These are phyloP conservation scores for Brassica rapa DNA, from an alignment of 345 rosid genomes.

Conservation along the genomic window DNA sequence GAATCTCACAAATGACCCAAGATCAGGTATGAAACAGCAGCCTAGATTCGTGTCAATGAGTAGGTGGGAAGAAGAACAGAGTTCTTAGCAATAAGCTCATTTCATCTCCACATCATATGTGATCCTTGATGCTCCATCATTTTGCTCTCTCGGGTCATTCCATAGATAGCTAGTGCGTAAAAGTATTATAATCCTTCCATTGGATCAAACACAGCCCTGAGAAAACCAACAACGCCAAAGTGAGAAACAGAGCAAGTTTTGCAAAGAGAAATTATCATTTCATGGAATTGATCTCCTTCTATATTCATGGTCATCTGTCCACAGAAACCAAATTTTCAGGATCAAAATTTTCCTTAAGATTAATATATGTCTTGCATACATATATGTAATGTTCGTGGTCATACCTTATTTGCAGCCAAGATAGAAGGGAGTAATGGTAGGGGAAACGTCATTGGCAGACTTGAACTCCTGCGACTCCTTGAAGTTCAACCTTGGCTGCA, in stretches of 20 bases:
- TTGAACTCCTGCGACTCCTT: no score
- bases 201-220: conserved; percentile 33
- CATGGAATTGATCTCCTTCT: neutral
- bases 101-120: conserved; percentile 45
- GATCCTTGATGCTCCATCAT: conserved; percentile 37
- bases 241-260: conserved; percentile 25
- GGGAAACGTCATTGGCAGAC: no score
- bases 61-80: neutral
- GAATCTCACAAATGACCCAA: neutral
- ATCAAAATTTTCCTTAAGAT: no score
- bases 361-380: no score
- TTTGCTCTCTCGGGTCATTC: conserved; percentile 13
- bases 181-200: conserved; percentile 60
- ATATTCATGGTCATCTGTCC: neutral
- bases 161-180: conserved; percentile 39
- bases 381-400: no score
- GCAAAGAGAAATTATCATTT: neutral
- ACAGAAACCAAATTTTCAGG: neutral
- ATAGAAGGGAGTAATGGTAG: no score
- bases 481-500: no score
- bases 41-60: neutral
- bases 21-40: neutral
- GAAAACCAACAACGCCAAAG: neutral
- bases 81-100: conserved; percentile 12
- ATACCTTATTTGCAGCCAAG: no score